Conservation (phyloP, 2,329 filamentous ascomycete genomes). For the Metarhizium brunneum region DNA sequence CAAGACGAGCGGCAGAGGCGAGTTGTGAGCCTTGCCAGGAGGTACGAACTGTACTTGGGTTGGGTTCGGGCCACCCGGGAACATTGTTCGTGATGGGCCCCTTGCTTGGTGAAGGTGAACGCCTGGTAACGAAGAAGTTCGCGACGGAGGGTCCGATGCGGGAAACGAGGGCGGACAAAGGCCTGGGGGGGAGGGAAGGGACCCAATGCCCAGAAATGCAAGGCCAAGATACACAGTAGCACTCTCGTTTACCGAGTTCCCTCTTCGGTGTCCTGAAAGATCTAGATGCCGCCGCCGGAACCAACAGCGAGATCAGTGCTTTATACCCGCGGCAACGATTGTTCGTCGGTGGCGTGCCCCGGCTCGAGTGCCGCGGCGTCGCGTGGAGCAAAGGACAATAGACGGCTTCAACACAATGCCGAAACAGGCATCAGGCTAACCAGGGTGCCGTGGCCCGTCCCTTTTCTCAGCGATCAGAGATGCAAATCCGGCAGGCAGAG, state of each 20-base stretch:
- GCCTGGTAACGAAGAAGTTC: not conserved
- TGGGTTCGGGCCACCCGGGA: slow-evolving; percentile 15
- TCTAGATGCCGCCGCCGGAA: not conserved
- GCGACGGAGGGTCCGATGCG: not conserved
- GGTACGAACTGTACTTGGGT: slow-evolving; percentile 13
- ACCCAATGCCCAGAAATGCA: not conserved
- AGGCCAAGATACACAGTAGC: not conserved
- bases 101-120: not conserved
- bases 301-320: not conserved
- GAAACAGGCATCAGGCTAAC: not conserved
- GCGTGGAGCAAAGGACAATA: not conserved
- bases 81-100: slow-evolving; percentile 9
- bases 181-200: not conserved
- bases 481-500: not conserved
- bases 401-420: not conserved
- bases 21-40: slow-evolving; percentile 8
- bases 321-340: not conserved
- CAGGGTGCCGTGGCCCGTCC: not conserved
- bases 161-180: not conserved
- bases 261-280: not conserved
- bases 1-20: slow-evolving; percentile 16
- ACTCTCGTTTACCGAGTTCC: not conserved
- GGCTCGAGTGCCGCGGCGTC: not conserved
- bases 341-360: not conserved
- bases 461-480: not conserved